A percentile compares a stretch with the other conserved stretches of the same genome.
Evolutionary conservation across 768 basidiomycete genomes (phyloP).

Genomic region (Amanita pallidorosea): DNA sequence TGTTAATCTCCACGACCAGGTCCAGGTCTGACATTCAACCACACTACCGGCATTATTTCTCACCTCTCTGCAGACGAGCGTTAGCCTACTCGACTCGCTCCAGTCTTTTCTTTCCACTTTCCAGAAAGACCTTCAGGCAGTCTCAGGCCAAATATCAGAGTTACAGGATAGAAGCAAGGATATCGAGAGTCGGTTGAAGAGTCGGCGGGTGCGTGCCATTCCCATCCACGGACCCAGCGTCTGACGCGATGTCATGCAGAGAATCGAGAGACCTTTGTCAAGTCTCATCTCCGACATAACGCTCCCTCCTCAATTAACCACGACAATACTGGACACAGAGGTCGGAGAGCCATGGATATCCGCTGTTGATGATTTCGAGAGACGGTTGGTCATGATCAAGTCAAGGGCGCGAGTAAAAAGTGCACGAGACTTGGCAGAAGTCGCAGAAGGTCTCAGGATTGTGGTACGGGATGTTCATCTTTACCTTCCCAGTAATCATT

Average conservation of each 20-base stretch:
- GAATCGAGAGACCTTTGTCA: slow-evolving; percentile 80
- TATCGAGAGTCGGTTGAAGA: slow-evolving; percentile 80
- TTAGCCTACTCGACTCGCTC: slow-evolving; percentile 75
- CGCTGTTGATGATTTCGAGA: slow-evolving; percentile 74
- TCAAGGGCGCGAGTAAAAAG: slow-evolving; percentile 78
- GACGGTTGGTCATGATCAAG: slow-evolving; percentile 54
- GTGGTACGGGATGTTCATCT: slow-evolving; percentile 44
- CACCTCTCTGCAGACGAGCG: slow-evolving; percentile 55
- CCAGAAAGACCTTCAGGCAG: slow-evolving; percentile 86
- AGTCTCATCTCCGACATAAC: slow-evolving; percentile 72
- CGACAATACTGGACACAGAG: slow-evolving; percentile 70
- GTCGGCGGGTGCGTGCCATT: slow-evolving; percentile 54
- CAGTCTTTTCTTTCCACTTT: slow-evolving; percentile 92
- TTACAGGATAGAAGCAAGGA: slow-evolving; percentile 84
- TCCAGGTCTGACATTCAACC: slow-evolving; percentile 44
- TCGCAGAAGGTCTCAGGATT: slow-evolving; percentile 80
- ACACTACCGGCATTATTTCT: not conserved
- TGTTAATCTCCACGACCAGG: slow-evolving; percentile 84
- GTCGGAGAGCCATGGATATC: slow-evolving; percentile 87
- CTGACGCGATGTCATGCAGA: slow-evolving; percentile 33
- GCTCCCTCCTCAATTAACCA: slow-evolving; percentile 71
- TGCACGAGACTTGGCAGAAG: slow-evolving; percentile 70
- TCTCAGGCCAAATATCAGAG: slow-evolving; percentile 94
- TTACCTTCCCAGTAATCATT: not conserved
- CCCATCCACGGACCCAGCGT: not conserved